Base-by-base conservation (phyloP, 345 rosid species). In the Euphorbia pulcherrima region DNA sequence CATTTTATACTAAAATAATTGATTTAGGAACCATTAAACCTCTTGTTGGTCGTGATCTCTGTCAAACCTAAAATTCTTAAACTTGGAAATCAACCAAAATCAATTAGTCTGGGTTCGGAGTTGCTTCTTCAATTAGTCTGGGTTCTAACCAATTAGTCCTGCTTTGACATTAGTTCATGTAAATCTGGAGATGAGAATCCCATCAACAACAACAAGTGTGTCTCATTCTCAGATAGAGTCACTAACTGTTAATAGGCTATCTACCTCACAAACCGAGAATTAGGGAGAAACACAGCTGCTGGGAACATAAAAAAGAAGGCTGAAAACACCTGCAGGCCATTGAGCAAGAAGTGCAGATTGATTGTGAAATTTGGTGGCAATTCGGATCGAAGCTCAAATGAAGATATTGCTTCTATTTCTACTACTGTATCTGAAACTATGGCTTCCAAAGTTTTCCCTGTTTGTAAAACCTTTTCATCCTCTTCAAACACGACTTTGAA, bases 401-500 rank as follows among this genome's bases (percentile, higher is more conserved):
- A 91, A 78, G 95, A 86, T 78, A 78, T 79, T 67, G 84, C 85
- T 69, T 85, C 91, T 2, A 84, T 79, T 70, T 78, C 80, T 74
- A 76, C 90, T 50, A 71, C 81, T 46, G 67, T 80, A 35, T 85
- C 97, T 0, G 95, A 89, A 76, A 77, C 86, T 14, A 89, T 89
- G 95, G 82, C 88, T 75, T 85, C 95, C 2, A 89, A 88, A 82
- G 86, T 86, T 62, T 94, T 97, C 92, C 99, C 99, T 83, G 96
- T 94, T 80, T 94, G 99, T 87, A 91, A 83, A 82, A 87, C 87
- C 13, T 94, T 94, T 84, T 87, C 99, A 2, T 94, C 97, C 40
- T 84, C 99, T 40, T 94, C 97, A 16, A 94, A 91, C 81, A 94
- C 99, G 58, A 94, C 97, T 51, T 80, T 94, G 85, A 94, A 94